Evolutionary conservation across 2,329 filamentous ascomycete species (phyloP).

Genomic region (Aureobasidium vineae): DNA sequence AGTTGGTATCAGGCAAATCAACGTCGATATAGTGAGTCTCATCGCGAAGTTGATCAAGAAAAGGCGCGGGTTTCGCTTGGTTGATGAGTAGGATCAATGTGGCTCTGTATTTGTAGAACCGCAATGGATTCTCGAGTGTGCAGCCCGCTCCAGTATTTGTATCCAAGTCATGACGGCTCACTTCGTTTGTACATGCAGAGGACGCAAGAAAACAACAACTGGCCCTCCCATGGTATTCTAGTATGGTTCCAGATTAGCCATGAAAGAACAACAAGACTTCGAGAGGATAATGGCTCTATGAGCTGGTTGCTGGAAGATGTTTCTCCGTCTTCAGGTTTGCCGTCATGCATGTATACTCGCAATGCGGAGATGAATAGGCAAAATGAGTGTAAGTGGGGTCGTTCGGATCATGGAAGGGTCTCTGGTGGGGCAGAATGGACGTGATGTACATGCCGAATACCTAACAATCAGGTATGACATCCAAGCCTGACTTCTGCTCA

Average conservation of each 20-base stretch:
- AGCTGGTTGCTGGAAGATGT: neutral
- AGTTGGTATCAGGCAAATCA: neutral
- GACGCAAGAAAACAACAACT: neutral
- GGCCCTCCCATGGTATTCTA: neutral
- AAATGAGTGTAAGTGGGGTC: neutral
- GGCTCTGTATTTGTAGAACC: neutral
- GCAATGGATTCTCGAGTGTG: neutral
- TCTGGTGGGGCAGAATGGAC: neutral
- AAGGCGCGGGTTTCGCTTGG: neutral
- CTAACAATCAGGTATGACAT: too few species aligned
- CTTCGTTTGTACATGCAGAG: neutral
- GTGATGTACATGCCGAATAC: neutral
- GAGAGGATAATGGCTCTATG: neutral
- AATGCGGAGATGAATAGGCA: slow-evolving; percentile 2
- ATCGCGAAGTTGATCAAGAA: neutral
- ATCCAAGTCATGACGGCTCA: neutral
- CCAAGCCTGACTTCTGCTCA: too few species aligned
- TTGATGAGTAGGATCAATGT: neutral
- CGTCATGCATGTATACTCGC: neutral
- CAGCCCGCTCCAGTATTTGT: neutral
- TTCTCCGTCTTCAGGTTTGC: slow-evolving; percentile 2
- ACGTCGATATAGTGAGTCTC: neutral
- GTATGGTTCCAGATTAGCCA: neutral
- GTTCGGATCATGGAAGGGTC: neutral
- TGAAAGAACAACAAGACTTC: neutral